These are phyloP conservation scores for Penicillium sp. DNA, from an alignment of 2,329 filamentous ascomycete species.

Conservation along the genomic window DNA sequence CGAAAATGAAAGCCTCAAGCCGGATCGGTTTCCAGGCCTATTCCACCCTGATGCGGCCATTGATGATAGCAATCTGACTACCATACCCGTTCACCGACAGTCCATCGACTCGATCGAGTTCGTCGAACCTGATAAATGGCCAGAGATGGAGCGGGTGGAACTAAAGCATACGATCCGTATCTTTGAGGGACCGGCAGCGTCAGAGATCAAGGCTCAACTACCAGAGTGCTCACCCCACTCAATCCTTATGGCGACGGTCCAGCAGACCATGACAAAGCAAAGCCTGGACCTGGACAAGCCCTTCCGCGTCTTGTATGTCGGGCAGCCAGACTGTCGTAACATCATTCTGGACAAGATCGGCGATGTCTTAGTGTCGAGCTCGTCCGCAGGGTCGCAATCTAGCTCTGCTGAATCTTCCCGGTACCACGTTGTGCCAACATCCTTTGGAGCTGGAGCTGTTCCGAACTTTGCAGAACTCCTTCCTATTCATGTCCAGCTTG, in stretches of 20 bases:
- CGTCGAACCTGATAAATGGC: slow-evolving; percentile 42
- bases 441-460: slow-evolving; percentile 45
- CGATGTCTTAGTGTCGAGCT: slow-evolving; percentile 47
- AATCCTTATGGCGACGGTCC: slow-evolving; percentile 41
- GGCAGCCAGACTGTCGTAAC: slow-evolving; percentile 39
- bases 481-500: slow-evolving; percentile 47
- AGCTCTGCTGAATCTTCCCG: slow-evolving; percentile 44
- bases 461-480: slow-evolving; percentile 51
- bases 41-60: slow-evolving; percentile 23
- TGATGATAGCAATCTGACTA: slow-evolving; percentile 38
- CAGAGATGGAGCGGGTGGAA: slow-evolving; percentile 40
- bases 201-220: slow-evolving; percentile 29
- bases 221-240: slow-evolving; percentile 29
- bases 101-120: slow-evolving; percentile 43
- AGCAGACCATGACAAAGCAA: slow-evolving; percentile 45
- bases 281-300: slow-evolving; percentile 43
- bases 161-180: slow-evolving; percentile 44
- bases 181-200: slow-evolving; percentile 32
- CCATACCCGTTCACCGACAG: slow-evolving; percentile 33
- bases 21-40: neutral
- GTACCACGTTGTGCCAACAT: slow-evolving; percentile 51
- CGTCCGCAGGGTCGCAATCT: slow-evolving; percentile 30
- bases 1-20: slow-evolving; percentile 19
- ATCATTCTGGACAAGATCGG: slow-evolving; percentile 50
- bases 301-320: slow-evolving; percentile 47